Evolutionary conservation across 805 yeast genomes (phyloP), one percentile per base, ranked within the genome.

Genomic region (Saccharomycopsis javanensis): DNA sequence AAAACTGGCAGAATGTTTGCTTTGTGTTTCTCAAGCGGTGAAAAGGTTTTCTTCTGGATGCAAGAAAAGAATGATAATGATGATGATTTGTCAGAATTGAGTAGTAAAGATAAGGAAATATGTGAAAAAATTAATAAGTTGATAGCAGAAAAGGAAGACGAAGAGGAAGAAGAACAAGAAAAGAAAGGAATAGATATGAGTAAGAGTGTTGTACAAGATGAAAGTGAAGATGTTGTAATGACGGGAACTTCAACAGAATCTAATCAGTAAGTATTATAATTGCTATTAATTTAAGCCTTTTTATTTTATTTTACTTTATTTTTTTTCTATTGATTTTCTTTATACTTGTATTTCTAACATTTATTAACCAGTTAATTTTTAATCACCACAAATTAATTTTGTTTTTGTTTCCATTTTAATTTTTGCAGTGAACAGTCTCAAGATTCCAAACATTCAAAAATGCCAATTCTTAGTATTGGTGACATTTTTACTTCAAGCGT

Each of bases 1-100:
- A 78, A 72, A 48, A 79, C 89, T 0, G 96, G 96, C 15, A 75
- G 96, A 60, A 90, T 89, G 15, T 83, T 81, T 63, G 82, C 83
- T 25, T 75, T 85, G 69, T 77, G 79, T 59, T 85, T 85, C 67
- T 75, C 82, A 58, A 79, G 88, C 28, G 86, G 86, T 53, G 83
- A 84, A 37, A 74, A 78, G 58, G 66, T 69, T 57, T 62, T 76
- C 57, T 76, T 68, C 67, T 88, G 96, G 96, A 72, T 89, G 71
- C 96, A 88, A 70, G 87, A 82, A 62, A 66, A 79, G 60, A 75
- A 74, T 54, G 88, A 83, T 7, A 81, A 82, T 65, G 87, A 82
- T 57, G 86, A 83, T 61, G 78, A 78, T 54, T 76, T 76, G 46
- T 72, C 72, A 55, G 76, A 77, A 65, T 79, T 85, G 71, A 80